These are phyloP conservation scores for Gremmenia infestans DNA, from an alignment of 2,329 filamentous ascomycete genomes.

Conservation along the genomic window DNA sequence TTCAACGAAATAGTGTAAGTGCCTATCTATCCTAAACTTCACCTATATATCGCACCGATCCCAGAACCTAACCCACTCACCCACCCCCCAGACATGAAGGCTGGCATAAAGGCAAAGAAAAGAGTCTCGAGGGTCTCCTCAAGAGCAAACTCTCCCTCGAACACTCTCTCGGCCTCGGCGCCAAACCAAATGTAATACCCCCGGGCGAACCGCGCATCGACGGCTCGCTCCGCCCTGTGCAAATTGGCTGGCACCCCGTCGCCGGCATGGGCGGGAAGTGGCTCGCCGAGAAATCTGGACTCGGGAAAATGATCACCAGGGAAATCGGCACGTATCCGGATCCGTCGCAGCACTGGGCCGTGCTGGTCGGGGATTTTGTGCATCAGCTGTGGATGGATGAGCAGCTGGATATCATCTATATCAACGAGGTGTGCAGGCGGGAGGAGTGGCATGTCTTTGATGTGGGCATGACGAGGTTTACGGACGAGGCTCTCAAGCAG, in stretches of 20 bases:
- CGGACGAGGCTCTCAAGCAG: conserved; percentile 47
- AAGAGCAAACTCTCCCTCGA: conserved; percentile 40
- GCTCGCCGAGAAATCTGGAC: conserved; percentile 51
- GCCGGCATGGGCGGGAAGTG: conserved; percentile 52
- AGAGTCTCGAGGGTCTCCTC: conserved; percentile 20
- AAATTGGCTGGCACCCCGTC: conserved; percentile 56
- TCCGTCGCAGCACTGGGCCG: conserved; percentile 56
- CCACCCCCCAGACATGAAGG: conserved; percentile 4
- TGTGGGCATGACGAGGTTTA: conserved; percentile 49
- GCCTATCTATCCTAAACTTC: too few species aligned
- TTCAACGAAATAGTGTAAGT: neutral
- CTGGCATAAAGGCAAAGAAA: conserved; percentile 9
- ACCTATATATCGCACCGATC: too few species aligned
- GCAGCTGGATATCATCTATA: conserved; percentile 52
- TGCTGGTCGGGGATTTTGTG: conserved; percentile 50
- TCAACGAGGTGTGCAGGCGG: conserved; percentile 42
- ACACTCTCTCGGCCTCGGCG: conserved; percentile 40
- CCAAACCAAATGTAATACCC: conserved; percentile 41
- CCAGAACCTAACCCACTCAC: neutral
- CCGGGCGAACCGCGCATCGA: conserved; percentile 35
- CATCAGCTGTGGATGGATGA: conserved; percentile 61
- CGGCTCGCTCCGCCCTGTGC: conserved; percentile 38
- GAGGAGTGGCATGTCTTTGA: conserved; percentile 47
- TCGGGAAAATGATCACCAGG: conserved; percentile 52
- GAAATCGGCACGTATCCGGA: conserved; percentile 51